Evolutionary conservation across 164 flowering plant genomes (phyloP), one percentile per base, ranked within the genome.

Genomic region (Santalum album): DNA sequence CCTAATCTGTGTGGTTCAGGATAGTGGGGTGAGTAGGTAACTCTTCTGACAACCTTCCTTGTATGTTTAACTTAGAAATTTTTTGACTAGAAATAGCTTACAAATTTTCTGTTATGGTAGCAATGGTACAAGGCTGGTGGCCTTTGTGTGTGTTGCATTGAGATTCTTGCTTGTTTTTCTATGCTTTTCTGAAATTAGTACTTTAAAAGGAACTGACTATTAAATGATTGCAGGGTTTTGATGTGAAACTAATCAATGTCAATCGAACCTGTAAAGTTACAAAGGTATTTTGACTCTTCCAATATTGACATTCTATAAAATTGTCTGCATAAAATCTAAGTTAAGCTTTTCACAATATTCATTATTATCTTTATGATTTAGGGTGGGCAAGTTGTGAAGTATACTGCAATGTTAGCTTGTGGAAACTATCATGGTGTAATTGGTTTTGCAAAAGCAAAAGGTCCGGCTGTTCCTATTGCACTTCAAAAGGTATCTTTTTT

Each of bases 361-460:
- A 18, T 44, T 56, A 17, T 14, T 16, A n/a, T 38, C 27, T 26
- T 34, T 18, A 21, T 64, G 34, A 17, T 61, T 48, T 57, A 92
- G 99, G 98, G 99, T 17, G 96, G 96, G 21, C 82, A 74, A 82
- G 74, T 83, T 35, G 58, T 73, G 42, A 83, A 82, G 70, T 87
- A 76, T 65, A 71, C 86, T 62, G 95, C 91, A 10, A 64, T 89
- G 70, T 53, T 92, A 57, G 91, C 79, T 53, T 92, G 96, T 63
- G 96, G 99, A 18, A 92, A 92, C 70, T 85, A 84, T 64, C 68
- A 92, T 61, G 99, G 96, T 50, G 87, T 79, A 51, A 53, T 92
- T 51, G 96, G 98, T 54, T 92, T 55, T 71, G 96, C 95, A 43
- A 92, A 83, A 76, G 98, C 87, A 45, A 92, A 85, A 76, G 96